Evolutionary conservation across 768 basidiomycete genomes (phyloP), one percentile per base, ranked within the genome.

Genomic region (Cyclocybe cylindracea): DNA sequence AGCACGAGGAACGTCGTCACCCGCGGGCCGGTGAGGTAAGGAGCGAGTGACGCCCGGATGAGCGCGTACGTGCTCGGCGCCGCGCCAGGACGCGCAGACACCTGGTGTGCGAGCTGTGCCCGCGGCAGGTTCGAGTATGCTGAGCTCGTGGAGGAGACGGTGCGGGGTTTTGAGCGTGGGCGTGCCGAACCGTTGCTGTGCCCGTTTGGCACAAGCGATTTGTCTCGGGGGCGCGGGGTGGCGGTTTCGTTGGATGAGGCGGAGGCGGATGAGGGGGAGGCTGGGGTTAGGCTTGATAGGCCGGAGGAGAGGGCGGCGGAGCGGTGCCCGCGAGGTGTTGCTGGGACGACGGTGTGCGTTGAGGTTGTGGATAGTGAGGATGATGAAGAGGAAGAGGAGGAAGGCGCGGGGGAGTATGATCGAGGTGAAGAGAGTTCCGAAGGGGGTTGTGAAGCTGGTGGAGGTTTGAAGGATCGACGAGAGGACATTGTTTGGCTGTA

Each of bases 341-440:
- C 61, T 11, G 87, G 88, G 16, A 87, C 83, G 2, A 84, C 76
- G 4, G 89, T 91, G 56, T 85, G 86, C 19, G 85, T 88, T 0
- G 88, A 90, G 2, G 80, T 76, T 7, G 86, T 88, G 0, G 88
- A 89, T 31, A 85, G 70, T 3, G 87, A 86, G 0, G 89, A 86
- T 0, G 83, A 83, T 0, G 87, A 87, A 0, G 83, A 81, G 0
- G 83, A 82, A 0, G 82, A 78, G 3, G 83, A 72, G 1, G 85
- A 83, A 2, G 81, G 77, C 10, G 80, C 69, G 24, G 78, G 84
- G 2, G 79, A 78, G 53, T 67, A 65, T 11, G 74, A 55, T 19
- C 75, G 74, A 41, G 76, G 65, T 11, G 76, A 61, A 31, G 67
- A 39, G 34, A 66, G 24, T 24, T 70, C 48, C 54, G 55, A 42